Base-by-base conservation (phyloP, 768 basidiomycete species). In the Mycena vulgaris region DNA sequence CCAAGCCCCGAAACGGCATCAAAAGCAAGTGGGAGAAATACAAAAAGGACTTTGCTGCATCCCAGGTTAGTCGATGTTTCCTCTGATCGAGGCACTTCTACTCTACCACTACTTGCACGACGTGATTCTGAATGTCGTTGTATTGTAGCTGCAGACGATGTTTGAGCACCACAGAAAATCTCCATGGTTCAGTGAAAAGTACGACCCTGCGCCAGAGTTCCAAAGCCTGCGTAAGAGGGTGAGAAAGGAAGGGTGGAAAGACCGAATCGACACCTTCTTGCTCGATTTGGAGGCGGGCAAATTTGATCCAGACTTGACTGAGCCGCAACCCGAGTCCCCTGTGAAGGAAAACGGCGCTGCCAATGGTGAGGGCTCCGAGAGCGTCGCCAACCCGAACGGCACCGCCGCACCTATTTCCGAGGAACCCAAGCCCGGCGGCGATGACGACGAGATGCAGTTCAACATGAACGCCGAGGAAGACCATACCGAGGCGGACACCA, bases 171-270 rank as follows among this genome's bases (percentile, higher is more conserved):
- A 98, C 85, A 90, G 92, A 82, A 92, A 93, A 78, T 95, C 95
- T n/a, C 93, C 95, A 17, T 98, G 97, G 97, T 98, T 98, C 85
- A 89, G 91, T 64, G 97, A 98, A 86, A 95, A 95, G 80, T 98
- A 98, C 84, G 95, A 96, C 70, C 93, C 93, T 65, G 81, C 90
- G 47, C 85, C 89, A 59, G 92, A 95, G 75, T 89, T 88, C 77
- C 87, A 89, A 63, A 85, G 87, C 63, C 83, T 96, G 79, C 92
- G 97, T 75, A 86, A 85, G 71, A 88, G 95, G 74, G 89, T 96
- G 71, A 89, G 93, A 78, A 93, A 90, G 81, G 90, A 93, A 72
- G 97, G 95, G 30, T 94, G 96, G 92, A 90, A 87, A 79, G 91
- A 91, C 52, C 88, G 91, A 69, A 80, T 93, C 63, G 86, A 90